phyloP scores from a whole-genome alignment of 1,284 basidiomycete genomes.

The Ganoderma resinaceum region DNA sequence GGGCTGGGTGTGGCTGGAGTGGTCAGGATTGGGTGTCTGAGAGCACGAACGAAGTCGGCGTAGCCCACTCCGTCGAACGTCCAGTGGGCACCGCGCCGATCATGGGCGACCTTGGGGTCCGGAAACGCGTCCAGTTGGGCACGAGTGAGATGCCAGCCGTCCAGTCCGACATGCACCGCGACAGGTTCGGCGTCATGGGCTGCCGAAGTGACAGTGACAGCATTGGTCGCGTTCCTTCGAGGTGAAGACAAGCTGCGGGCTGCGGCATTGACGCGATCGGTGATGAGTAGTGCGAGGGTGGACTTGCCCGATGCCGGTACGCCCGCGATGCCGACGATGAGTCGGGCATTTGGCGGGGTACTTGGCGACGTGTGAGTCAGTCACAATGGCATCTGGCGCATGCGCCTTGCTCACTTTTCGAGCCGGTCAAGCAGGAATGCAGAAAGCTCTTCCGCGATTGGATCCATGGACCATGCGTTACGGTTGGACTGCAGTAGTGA shows the following conservation, averaged over 20 bases:
- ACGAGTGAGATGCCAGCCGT: conserved; percentile 86
- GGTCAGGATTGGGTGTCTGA: conserved; percentile 51
- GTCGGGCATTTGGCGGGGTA: conserved; percentile 53
- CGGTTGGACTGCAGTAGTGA: too few relatives aligned
- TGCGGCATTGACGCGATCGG: conserved; percentile 52
- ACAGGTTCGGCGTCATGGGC: conserved; percentile 10
- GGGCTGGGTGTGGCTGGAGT: conserved; percentile 7
- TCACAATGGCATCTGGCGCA: not conserved
- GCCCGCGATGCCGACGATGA: conserved; percentile 81
- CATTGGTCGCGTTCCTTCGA: conserved; percentile 25
- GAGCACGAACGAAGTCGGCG: conserved; percentile 62
- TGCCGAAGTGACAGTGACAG: not conserved
- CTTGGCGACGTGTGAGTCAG: conserved; percentile 41
- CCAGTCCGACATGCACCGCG: conserved; percentile 71
- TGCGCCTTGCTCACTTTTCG: conserved; percentile 29
- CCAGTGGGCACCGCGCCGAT: conserved; percentile 77
- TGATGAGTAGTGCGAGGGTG: conserved; percentile 66
- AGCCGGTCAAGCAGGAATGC: conserved; percentile 39
- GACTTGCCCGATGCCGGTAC: conserved; percentile 89
- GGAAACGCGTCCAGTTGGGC: conserved; percentile 71
- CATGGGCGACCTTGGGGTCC: conserved; percentile 76
- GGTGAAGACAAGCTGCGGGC: conserved; percentile 40
- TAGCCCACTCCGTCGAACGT: conserved; percentile 74
- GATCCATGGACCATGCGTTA: conserved; percentile 41
- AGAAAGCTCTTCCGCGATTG: conserved; percentile 42